phyloP scores from a whole-genome alignment of 2,329 filamentous ascomycete species.

The Westerdykella ornata region DNA sequence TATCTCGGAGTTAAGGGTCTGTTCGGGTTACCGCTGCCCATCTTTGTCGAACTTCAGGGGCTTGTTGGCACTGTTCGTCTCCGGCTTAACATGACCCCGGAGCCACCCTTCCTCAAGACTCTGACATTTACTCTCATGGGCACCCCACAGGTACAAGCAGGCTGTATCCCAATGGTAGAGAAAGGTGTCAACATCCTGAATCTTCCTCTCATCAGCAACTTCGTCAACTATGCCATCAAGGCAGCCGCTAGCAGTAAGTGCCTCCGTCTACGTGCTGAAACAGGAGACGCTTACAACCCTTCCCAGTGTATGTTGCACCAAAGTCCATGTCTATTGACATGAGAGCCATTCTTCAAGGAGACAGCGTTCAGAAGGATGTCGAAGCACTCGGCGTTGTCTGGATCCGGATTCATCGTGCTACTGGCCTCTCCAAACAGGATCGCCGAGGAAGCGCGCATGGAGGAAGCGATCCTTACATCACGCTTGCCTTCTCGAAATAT shows the following conservation, averaged over 20 bases:
- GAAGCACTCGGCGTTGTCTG: constrained; percentile 83
- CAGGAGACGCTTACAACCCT: constrained; percentile 26
- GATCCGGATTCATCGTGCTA: constrained; percentile 82
- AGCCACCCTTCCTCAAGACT: constrained; percentile 87
- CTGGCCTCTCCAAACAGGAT: constrained; percentile 88
- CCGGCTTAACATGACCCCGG: constrained; percentile 76
- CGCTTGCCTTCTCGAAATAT: constrained; percentile 90
- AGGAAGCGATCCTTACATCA: constrained; percentile 93
- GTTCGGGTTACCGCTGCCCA: constrained; percentile 80
- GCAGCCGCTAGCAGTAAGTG: constrained; percentile 59
- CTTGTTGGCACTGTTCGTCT: constrained; percentile 84
- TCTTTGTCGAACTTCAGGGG: constrained; percentile 83
- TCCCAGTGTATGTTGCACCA: constrained; percentile 73
- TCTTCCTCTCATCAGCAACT: constrained; percentile 86
- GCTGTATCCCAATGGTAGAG: constrained; percentile 88
- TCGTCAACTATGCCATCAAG: constrained; percentile 91
- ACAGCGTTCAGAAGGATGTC: constrained; percentile 85
- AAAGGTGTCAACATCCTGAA: constrained; percentile 87
- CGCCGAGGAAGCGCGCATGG: constrained; percentile 72
- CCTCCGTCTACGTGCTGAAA: not conserved
- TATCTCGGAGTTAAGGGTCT: constrained; percentile 85
- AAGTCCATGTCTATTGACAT: constrained; percentile 92
- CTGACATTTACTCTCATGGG: constrained; percentile 94
- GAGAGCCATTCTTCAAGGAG: constrained; percentile 81
- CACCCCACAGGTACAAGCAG: constrained; percentile 78